phyloP scores from a whole-genome alignment of 139 green algal species.

The Raphidocelis subcapitata region DNA sequence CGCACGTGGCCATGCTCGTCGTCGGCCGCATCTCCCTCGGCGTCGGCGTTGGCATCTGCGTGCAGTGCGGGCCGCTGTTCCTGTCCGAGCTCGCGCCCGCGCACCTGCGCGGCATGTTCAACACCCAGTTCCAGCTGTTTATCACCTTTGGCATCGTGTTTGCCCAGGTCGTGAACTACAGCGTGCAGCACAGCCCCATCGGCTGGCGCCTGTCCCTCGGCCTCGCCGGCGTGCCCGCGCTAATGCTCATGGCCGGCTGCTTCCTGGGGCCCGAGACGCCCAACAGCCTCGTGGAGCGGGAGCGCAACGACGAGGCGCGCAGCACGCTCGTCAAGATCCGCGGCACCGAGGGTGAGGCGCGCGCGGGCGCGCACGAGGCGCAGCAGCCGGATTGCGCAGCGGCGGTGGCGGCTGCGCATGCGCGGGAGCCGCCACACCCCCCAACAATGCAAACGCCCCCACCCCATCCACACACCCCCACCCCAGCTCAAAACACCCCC shows the following conservation, averaged over 20 bases:
- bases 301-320: constrained; percentile 35
- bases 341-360: constrained; percentile 19
- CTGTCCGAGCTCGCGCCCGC: constrained; percentile 39
- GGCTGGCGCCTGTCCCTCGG: constrained; percentile 63
- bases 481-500: neutral
- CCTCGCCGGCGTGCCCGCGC: constrained; percentile 43
- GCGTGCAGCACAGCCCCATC: constrained; percentile 30
- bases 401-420: too few species aligned
- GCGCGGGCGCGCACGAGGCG: too few species aligned
- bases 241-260: constrained; percentile 51
- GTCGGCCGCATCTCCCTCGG: constrained; percentile 41
- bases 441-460: neutral
- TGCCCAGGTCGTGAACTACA: constrained; percentile 68
- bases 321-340: constrained; percentile 52
- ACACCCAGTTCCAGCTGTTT: constrained; percentile 66
- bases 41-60: constrained; percentile 20
- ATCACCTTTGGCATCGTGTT: constrained; percentile 64
- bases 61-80: constrained; percentile 41
- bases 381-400: too few species aligned
- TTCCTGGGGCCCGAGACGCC: constrained; percentile 72
- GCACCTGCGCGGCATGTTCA: constrained; percentile 39
- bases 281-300: constrained; percentile 67
- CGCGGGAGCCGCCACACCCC: too few species aligned
- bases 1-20: constrained; percentile 64
- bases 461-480: neutral